Evolutionary conservation across 2,329 filamentous ascomycete species (phyloP).

Genomic region (Arthrobotrys pseudoclavata): DNA sequence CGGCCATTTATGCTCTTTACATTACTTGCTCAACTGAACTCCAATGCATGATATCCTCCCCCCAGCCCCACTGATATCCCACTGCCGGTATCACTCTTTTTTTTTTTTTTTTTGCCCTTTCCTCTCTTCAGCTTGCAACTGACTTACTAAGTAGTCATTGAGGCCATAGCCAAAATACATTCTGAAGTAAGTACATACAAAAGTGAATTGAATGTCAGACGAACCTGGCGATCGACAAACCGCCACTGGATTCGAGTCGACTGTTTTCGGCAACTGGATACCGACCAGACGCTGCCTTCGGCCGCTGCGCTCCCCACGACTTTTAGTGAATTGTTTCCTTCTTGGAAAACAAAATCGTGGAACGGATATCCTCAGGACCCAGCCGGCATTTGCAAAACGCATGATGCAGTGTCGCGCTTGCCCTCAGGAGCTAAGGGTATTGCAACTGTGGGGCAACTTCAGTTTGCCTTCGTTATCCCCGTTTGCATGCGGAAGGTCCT

Average conservation of each 20-base stretch:
- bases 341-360: constrained; percentile 36
- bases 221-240: constrained; percentile 53
- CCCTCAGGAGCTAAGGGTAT: constrained; percentile 8
- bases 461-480: constrained; percentile 25
- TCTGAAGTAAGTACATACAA: neutral
- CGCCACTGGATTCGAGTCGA: constrained; percentile 33
- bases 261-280: constrained; percentile 59
- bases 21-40: neutral
- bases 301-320: constrained; percentile 20
- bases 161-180: no score
- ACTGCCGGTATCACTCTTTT: neutral
- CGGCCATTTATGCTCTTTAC: constrained; percentile 55
- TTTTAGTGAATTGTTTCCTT: constrained; percentile 3
- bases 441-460: constrained; percentile 26
- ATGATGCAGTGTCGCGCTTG: constrained; percentile 50
- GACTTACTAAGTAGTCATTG: no score
- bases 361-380: constrained; percentile 31
- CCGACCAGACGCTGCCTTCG: constrained; percentile 45
- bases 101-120: neutral
- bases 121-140: no score
- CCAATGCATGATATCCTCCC: neutral
- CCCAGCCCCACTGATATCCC: constrained; percentile 1
- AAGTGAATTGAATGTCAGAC: constrained; percentile 1
- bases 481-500: constrained; percentile 59
- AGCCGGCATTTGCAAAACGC: constrained; percentile 45